A percentile compares a stretch with the other conserved stretches of the same genome.
These are phyloP conservation scores for Urtica urens DNA, from an alignment of 306 rosid genomes.

Conservation along the genomic window DNA sequence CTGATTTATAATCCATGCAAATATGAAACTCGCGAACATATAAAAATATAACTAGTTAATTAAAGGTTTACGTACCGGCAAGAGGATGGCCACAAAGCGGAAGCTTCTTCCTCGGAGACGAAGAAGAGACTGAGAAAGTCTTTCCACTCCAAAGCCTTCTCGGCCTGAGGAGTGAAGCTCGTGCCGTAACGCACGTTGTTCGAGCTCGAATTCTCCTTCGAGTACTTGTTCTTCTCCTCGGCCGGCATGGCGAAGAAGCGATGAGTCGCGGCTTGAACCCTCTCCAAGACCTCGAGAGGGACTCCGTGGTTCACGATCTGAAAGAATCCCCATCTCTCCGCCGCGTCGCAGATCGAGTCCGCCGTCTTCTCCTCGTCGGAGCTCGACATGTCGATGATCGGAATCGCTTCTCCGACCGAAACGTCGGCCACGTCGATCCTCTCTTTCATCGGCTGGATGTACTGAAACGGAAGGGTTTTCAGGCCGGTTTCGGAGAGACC, in stretches of 20 bases:
- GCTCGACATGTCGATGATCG: slow-evolving; percentile 41
- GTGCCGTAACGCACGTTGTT: slow-evolving; percentile 35
- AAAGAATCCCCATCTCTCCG: slow-evolving; percentile 48
- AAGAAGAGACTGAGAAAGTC: slow-evolving; percentile 44
- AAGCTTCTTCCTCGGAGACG: slow-evolving; percentile 45
- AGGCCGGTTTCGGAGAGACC: slow-evolving; percentile 47
- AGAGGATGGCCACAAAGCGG: slow-evolving; percentile 35
- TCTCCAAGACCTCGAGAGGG: slow-evolving; percentile 31
- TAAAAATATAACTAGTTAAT: not conserved
- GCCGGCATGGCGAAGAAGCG: slow-evolving; percentile 33
- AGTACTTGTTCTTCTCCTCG: slow-evolving; percentile 32
- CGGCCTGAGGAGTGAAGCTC: slow-evolving; percentile 39
- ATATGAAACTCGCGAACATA: too few species aligned
- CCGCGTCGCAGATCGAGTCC: slow-evolving; percentile 41
- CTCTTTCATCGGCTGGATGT: slow-evolving; percentile 45
- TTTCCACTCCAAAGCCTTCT: slow-evolving; percentile 63
- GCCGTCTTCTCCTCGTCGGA: slow-evolving; percentile 23
- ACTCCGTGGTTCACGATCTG: slow-evolving; percentile 56
- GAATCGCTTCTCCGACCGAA: slow-evolving; percentile 25
- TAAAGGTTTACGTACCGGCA: slow-evolving; percentile 34
- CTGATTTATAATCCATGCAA: not conserved
- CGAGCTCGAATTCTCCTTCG: slow-evolving; percentile 27
- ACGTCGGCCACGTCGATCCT: slow-evolving; percentile 12
- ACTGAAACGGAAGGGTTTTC: slow-evolving; percentile 32
- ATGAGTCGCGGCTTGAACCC: slow-evolving; percentile 34